A percentile compares a stretch with the other conserved stretches of the same genome.
phyloP scores from a whole-genome alignment of 305 asterid species.

The Fraxinus platypoda region DNA sequence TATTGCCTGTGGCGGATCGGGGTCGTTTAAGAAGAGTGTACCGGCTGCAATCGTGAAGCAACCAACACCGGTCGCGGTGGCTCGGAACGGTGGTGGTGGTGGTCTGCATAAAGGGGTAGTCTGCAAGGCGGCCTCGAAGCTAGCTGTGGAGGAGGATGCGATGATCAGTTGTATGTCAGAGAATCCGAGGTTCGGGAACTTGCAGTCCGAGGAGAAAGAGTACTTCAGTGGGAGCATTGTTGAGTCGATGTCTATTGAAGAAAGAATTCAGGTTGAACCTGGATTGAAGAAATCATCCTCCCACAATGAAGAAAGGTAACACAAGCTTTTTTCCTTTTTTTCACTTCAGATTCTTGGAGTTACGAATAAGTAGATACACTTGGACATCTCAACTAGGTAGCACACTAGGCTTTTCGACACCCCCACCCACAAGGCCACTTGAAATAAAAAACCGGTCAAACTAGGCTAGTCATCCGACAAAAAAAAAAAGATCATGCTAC shows the following conservation, averaged over 20 bases:
- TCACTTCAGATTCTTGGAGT: background rate
- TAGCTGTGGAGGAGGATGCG: conserved; percentile 40
- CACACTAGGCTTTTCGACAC: background rate
- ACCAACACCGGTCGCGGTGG: conserved; percentile 15
- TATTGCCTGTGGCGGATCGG: conserved; percentile 80
- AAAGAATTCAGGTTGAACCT: conserved; percentile 27
- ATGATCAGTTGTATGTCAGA: background rate
- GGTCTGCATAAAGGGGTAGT: conserved; percentile 48
- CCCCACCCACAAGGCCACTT: background rate
- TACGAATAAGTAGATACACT: background rate
- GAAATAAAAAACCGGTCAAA: background rate
- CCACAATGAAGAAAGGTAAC: conserved; percentile 75
- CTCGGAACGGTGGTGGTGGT: conserved; percentile 48
- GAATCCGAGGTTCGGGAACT: background rate
- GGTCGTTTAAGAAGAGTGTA: conserved; percentile 49
- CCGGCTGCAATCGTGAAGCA: conserved; percentile 24
- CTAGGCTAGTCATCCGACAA: background rate
- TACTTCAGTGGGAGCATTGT: background rate
- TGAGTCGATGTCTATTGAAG: conserved; percentile 34
- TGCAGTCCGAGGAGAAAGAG: background rate
- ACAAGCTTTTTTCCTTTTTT: background rate
- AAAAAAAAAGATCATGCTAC: no score
- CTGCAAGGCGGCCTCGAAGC: conserved; percentile 36
- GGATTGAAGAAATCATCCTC: conserved; percentile 75
- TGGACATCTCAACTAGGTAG: background rate